Evolutionary conservation across 345 rosid genomes (phyloP).

Genomic region (Capsella bursapastoris): DNA sequence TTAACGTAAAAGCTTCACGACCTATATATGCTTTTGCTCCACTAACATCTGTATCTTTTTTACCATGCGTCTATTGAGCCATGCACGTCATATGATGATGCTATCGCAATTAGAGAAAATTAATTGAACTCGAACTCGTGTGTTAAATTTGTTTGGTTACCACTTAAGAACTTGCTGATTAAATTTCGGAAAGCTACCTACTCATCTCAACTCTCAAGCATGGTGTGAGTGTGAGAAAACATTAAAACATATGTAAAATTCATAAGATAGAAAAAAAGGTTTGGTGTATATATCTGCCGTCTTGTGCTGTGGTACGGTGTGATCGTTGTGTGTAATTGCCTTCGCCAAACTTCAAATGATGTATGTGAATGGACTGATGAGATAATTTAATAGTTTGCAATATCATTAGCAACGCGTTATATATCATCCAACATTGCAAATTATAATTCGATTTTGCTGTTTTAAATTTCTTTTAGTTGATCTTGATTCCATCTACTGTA

Average conservation of each 20-base stretch:
- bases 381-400: too few relatives aligned
- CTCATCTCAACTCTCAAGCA: not conserved
- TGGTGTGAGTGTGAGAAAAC: not conserved
- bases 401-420: too few relatives aligned
- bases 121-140: not conserved
- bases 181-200: not conserved
- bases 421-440: too few relatives aligned
- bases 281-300: too few relatives aligned
- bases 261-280: not conserved
- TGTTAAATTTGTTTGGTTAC: not conserved
- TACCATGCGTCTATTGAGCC: not conserved
- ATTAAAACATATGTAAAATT: not conserved
- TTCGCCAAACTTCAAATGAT: too few relatives aligned
- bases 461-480: too few relatives aligned
- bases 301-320: too few relatives aligned
- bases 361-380: too few relatives aligned
- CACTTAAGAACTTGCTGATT: not conserved
- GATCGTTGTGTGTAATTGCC: too few relatives aligned
- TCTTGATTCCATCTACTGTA: too few relatives aligned
- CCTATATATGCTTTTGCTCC: not conserved
- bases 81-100: not conserved
- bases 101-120: not conserved
- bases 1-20: not conserved
- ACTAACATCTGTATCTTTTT: not conserved
- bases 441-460: too few relatives aligned